These are phyloP conservation scores for Aspergillus costaricaensis DNA, from an alignment of 2,329 filamentous ascomycete species.

Conservation along the genomic window DNA sequence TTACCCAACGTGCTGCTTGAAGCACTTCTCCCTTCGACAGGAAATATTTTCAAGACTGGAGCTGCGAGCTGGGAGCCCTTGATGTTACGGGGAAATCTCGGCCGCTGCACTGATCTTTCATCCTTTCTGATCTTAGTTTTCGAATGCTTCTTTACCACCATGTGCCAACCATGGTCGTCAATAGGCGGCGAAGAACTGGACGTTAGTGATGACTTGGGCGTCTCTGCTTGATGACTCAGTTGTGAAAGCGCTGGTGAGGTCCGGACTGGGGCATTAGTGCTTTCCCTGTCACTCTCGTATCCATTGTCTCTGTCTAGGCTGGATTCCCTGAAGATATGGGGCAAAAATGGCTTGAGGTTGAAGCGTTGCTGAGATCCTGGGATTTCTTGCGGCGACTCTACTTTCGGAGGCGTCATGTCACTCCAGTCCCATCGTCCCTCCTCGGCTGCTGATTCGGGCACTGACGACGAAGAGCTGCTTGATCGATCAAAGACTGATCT, in stretches of 20 bases:
- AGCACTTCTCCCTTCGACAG: conserved; percentile 34
- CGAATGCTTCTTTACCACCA: conserved; percentile 27
- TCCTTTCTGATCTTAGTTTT: conserved; percentile 18
- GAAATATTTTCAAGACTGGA: conserved; percentile 29
- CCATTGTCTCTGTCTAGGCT: conserved; percentile 33
- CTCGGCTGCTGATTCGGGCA: conserved; percentile 43
- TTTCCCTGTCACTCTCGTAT: conserved; percentile 40
- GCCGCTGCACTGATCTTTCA: conserved; percentile 16
- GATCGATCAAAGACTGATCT: conserved; percentile 51
- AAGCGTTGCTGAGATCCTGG: conserved; percentile 24
- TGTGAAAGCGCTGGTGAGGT: conserved; percentile 35
- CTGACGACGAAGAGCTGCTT: conserved; percentile 49
- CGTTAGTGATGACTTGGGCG: conserved; percentile 23
- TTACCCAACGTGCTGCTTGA: conserved; percentile 26
- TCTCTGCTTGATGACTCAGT: conserved; percentile 34
- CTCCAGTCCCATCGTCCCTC: conserved; percentile 37
- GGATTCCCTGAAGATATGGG: conserved; percentile 35
- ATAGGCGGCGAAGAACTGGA: conserved; percentile 26
- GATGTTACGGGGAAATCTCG: conserved; percentile 22
- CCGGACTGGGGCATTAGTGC: conserved; percentile 15
- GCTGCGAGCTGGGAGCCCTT: conserved; percentile 23
- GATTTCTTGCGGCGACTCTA: conserved; percentile 40
- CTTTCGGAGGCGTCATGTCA: conserved; percentile 30
- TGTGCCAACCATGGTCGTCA: conserved; percentile 37
- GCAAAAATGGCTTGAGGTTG: conserved; percentile 35